Percentiles rank a stretch among this genome's conserved stretches.
Evolutionary conservation across 306 rosid species (phyloP).

Genomic region (Prunus mira): DNA sequence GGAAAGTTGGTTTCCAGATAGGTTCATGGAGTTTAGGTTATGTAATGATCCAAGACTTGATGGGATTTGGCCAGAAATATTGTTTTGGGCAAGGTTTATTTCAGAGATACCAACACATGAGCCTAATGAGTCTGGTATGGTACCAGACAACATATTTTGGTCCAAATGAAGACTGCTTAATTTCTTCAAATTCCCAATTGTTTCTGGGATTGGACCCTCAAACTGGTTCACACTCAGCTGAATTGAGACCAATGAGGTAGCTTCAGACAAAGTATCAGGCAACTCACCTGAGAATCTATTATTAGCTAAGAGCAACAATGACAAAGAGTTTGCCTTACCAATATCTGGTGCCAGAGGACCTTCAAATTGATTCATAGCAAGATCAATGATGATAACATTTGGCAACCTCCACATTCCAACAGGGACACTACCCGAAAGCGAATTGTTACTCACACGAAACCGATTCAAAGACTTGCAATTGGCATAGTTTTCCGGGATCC

Average conservation of each 20-base stretch:
- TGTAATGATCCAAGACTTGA: conserved; percentile 55
- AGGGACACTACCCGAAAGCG: conserved; percentile 77
- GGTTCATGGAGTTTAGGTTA: conserved; percentile 67
- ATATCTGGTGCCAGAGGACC: conserved; percentile 64
- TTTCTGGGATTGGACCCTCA: conserved; percentile 58
- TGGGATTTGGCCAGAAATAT: conserved; percentile 60
- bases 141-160: conserved; percentile 59
- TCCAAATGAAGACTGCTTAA: conserved; percentile 46
- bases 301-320: conserved; percentile 43
- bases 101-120: conserved; percentile 58
- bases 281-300: conserved; percentile 71
- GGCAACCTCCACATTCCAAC: conserved; percentile 78
- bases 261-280: conserved; percentile 52
- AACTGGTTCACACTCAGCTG: conserved; percentile 52
- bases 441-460: conserved; percentile 51
- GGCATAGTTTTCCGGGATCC: conserved; percentile 63
- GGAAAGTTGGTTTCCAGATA: conserved; percentile 66
- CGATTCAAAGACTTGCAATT: conserved; percentile 56
- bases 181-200: conserved; percentile 60
- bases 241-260: conserved; percentile 51
- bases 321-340: conserved; percentile 61
- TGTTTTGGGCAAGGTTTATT: conserved; percentile 57
- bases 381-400: conserved; percentile 42
- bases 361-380: conserved; percentile 64
- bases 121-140: conserved; percentile 63